Base-by-base conservation (phyloP, 1,284 basidiomycete genomes). In the Heterobasidion occidentale region DNA sequence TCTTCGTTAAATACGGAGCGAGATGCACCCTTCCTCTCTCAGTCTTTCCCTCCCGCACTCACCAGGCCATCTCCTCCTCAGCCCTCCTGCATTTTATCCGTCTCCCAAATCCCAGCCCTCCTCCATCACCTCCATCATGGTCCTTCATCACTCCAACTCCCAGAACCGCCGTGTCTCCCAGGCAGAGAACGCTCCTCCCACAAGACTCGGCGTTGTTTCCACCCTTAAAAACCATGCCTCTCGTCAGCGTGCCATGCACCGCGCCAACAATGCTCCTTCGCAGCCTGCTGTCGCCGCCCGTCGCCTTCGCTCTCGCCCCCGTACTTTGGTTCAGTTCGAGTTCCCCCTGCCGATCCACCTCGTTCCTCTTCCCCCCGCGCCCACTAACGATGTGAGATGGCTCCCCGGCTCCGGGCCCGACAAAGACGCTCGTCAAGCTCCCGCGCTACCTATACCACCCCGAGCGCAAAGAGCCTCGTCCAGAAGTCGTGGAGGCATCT, bases 391-490 rank as follows among this genome's bases (percentile, higher is more conserved):
- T 14, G 42, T 45, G 14, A 17, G 42, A 45, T 45, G 14, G 17
- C 14, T 5, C 42, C 42, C 42, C 17, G 5, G 56, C 8, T 27
- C 44, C n/a, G 14, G 45, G 9, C 46, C 19, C 51, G 27, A 55
- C 53, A 20, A 46, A 19, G 35, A 58, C 42, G 9, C 19, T 45
- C 2, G 51, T 56, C 57, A 45, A 27, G 14, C 49, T 54, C 27
- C 46, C 56, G 9, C 17, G 46, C 11, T 52, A 62, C 58, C 38
- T 55, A 12, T 48, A 19, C 54, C 67, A 34, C 62, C 63, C 45
- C 58, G 69, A 34, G 56, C 27, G 66, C 53, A 64, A 65, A 17
- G 56, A 19, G 38, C 11, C 19, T 50, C 36, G 20, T 45, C 4
- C 14, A 42, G 46, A 38, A 53, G 51, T 33, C 34, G 17, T 57